Evolutionary conservation across 2,329 filamentous ascomycete genomes (phyloP).

Genomic region (Tympanopsis confertula): DNA sequence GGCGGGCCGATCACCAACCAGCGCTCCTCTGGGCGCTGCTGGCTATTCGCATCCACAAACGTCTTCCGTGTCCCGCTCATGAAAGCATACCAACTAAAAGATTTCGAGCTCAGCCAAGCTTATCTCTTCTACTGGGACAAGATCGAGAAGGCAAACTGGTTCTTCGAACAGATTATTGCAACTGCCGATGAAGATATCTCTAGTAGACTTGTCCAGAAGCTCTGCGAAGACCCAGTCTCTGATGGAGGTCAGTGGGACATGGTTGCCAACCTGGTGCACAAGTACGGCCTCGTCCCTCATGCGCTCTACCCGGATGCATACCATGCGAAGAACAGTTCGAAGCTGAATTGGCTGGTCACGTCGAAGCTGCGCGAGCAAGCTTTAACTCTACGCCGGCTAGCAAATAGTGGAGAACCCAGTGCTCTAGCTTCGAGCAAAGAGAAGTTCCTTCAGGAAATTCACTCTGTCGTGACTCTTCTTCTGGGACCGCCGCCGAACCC

Average conservation of each 20-base stretch:
- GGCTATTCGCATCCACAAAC: constrained; percentile 87
- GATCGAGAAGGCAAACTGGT: constrained; percentile 82
- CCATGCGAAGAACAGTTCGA: constrained; percentile 60
- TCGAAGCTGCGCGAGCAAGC: constrained; percentile 82
- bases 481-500: constrained; percentile 68
- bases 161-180: constrained; percentile 72
- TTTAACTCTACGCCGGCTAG: constrained; percentile 54
- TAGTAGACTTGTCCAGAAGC: constrained; percentile 57
- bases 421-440: constrained; percentile 45
- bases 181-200: constrained; percentile 63
- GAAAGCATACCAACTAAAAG: constrained; percentile 66
- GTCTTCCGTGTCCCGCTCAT: constrained; percentile 82
- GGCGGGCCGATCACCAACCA: constrained; percentile 79
- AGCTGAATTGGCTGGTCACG: constrained; percentile 65
- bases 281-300: constrained; percentile 83
- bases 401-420: constrained; percentile 19
- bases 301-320: constrained; percentile 70
- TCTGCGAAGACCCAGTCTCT: constrained; percentile 57
- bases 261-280: constrained; percentile 73
- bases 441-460: constrained; percentile 68
- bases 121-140: constrained; percentile 94
- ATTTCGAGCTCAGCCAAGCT: constrained; percentile 76
- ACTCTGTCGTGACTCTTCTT: constrained; percentile 70
- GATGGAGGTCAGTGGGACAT: constrained; percentile 91
- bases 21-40: constrained; percentile 70